Conservation (phyloP, 495 filamentous ascomycete genomes). For the Corynascus novoguineensis region DNA sequence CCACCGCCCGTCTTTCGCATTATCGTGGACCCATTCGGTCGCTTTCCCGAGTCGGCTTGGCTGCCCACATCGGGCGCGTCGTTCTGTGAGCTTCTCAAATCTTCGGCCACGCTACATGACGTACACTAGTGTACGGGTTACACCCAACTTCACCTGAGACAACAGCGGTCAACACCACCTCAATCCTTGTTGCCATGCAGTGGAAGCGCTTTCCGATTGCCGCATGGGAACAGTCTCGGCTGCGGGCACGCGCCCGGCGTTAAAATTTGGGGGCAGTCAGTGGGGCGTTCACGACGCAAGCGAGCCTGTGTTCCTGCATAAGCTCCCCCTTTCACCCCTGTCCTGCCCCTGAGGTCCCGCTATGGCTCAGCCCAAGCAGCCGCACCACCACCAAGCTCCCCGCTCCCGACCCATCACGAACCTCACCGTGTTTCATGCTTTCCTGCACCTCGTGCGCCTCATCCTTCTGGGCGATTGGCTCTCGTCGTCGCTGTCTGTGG, state of each 20-base stretch:
- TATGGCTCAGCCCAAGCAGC: neutral
- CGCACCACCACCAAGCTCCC: slow-evolving; percentile 11
- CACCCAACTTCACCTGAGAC: neutral
- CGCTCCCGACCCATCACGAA: slow-evolving; percentile 19
- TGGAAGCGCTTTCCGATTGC: slow-evolving; percentile 7
- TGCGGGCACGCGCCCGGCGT: neutral
- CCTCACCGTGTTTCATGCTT: slow-evolving; percentile 19
- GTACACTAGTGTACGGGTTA: too few relatives aligned
- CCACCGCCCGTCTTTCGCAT: neutral
- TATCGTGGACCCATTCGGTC: neutral
- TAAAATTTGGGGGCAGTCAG: slow-evolving; percentile 13
- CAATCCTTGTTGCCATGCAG: slow-evolving; percentile 4
- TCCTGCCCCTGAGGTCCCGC: slow-evolving; percentile 1
- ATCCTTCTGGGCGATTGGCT: neutral
- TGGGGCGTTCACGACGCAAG: slow-evolving; percentile 10
- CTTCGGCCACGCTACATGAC: neutral
- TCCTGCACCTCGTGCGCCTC: slow-evolving; percentile 2
- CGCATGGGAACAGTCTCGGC: neutral
- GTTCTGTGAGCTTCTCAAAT: neutral
- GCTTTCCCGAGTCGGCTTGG: neutral
- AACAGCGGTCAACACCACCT: neutral
- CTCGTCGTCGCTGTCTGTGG: neutral
- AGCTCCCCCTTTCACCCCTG: slow-evolving; percentile 5
- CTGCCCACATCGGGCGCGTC: neutral
- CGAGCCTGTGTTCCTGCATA: slow-evolving; percentile 16